Percentiles rank a stretch among this genome's conserved stretches.
Evolutionary conservation across 169 alveolate species (phyloP).

Genomic region (Cryptosporidium andersoni): DNA sequence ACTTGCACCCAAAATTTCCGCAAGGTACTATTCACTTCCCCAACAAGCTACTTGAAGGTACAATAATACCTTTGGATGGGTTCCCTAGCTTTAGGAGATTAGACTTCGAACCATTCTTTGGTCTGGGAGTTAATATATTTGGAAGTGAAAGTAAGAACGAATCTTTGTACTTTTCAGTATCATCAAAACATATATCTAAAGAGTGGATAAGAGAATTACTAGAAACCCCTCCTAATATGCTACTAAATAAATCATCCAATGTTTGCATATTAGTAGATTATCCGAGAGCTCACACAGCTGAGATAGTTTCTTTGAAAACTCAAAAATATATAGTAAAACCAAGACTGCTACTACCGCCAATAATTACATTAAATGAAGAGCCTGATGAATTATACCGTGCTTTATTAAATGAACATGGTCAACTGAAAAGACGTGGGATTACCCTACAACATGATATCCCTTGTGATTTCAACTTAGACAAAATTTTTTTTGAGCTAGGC

Average conservation of each 20-base stretch:
- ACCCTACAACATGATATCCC: not conserved
- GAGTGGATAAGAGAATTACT: not conserved
- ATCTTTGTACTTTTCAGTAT: conserved; percentile 12
- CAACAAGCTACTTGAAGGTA: conserved; percentile 6
- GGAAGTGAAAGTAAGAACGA: conserved; percentile 37
- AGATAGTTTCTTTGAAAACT: conserved; percentile 34
- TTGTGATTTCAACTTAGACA: not conserved
- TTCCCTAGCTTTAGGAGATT: conserved; percentile 30
- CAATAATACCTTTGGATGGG: conserved; percentile 2
- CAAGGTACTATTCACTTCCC: conserved; percentile 17
- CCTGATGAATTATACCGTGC: conserved; percentile 23
- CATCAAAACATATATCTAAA: conserved; percentile 5
- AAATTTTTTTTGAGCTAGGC: conserved; percentile 2
- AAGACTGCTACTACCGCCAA: conserved; percentile 1
- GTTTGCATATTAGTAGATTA: conserved; percentile 10
- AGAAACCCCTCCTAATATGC: not conserved
- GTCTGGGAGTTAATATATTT: conserved; percentile 23
- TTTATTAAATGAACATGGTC: conserved; percentile 21
- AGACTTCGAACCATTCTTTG: conserved; percentile 6
- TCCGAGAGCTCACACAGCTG: conserved; percentile 28
- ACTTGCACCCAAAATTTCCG: conserved; percentile 28
- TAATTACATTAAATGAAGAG: conserved; percentile 8
- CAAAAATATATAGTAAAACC: conserved; percentile 13
- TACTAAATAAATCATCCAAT: not conserved
- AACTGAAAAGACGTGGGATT: conserved; percentile 33